Percentiles rank a stretch among this genome's conserved stretches.
Conservation (phyloP, 345 rosid species). For the Citrus inodora region DNA sequence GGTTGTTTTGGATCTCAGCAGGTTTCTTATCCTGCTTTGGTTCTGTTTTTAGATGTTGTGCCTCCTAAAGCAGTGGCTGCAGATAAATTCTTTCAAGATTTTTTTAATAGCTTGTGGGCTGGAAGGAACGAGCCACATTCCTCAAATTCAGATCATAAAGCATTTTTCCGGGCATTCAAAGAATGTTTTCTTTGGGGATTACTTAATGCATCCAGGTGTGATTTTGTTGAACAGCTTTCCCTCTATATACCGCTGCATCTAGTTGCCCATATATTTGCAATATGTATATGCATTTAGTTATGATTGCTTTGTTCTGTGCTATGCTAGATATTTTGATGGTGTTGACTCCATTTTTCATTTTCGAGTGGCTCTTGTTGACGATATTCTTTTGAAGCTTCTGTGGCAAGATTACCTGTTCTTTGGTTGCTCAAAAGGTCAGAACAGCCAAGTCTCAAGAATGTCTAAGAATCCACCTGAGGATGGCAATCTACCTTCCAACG, state of each 20-base stretch:
- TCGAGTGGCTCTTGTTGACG: constrained; percentile 50
- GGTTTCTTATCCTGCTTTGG: constrained; percentile 86
- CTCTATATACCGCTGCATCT: constrained; percentile 8
- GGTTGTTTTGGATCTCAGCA: constrained; percentile 90
- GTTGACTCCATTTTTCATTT: constrained; percentile 43
- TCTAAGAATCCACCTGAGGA: constrained; percentile 26
- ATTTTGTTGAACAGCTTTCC: constrained; percentile 4
- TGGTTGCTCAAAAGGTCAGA: constrained; percentile 25
- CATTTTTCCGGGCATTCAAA: constrained; percentile 61
- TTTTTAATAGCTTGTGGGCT: constrained; percentile 73
- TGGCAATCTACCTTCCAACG: constrained; percentile 25
- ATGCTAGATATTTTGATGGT: constrained; percentile 52
- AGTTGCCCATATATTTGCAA: not conserved
- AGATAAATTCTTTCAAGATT: constrained; percentile 67
- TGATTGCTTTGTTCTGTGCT: constrained; percentile 7
- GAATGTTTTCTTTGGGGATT: constrained; percentile 91
- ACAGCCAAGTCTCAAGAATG: constrained; percentile 19
- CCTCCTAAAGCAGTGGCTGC: constrained; percentile 57
- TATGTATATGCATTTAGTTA: constrained; percentile 3
- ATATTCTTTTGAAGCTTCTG: constrained; percentile 64
- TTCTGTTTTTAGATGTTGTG: constrained; percentile 63
- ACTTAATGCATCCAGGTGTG: constrained; percentile 65
- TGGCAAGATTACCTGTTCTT: constrained; percentile 64
- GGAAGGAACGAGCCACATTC: constrained; percentile 64
- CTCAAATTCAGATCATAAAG: constrained; percentile 42